Evolutionary conservation across 2,329 filamentous ascomycete species (phyloP), one percentile per base, ranked within the genome.

Genomic region (Harringtonia aguacate): DNA sequence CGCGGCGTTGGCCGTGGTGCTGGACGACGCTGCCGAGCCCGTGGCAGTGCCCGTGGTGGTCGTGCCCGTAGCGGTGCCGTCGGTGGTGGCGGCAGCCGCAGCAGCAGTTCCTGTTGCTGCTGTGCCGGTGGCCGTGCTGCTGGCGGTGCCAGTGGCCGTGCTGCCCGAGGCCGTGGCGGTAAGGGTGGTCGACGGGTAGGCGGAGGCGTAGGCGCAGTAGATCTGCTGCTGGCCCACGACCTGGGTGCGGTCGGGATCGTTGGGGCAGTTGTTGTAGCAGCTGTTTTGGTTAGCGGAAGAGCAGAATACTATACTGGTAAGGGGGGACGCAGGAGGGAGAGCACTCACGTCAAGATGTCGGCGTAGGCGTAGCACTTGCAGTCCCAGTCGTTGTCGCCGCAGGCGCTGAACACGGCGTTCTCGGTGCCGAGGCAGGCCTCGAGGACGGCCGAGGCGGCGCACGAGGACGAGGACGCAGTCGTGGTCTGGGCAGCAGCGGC

Each of bases 241-340:
- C 18, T 55, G 43, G 42, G 52, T 43, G 48, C 54, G 58, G 37
- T 65, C 61, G 41, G 55, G 2, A 57, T 75, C 70, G 53, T 68
- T 61, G 55, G 72, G 72, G 63, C 72, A 75, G 67, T 75, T 74
- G 64, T 53, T 50, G 48, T 52, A 75, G 68, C 71, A 75, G 48
- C 68, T 70, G 45, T 12, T 14, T 4, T 18, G 27, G 41, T 48
- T 31, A 37, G 24, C 5, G 10, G 35, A 20, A 18, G 28, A 13
- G 28, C 6, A 18, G 36, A 38, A n/a, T 33, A 22, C 9, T 15
- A 21, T n/a, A 36, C 24, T 17, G 15, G 9, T 21, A 27, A 13
- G 17, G n/a, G 27, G 24, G 31, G 34, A 15, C 14, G 18, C 15
- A 15, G n/a, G 24, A 24, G 39, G 15, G 18, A 36, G 29, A 15